Conservation (phyloP, 345 rosid genomes). For the Salix purpurea region DNA sequence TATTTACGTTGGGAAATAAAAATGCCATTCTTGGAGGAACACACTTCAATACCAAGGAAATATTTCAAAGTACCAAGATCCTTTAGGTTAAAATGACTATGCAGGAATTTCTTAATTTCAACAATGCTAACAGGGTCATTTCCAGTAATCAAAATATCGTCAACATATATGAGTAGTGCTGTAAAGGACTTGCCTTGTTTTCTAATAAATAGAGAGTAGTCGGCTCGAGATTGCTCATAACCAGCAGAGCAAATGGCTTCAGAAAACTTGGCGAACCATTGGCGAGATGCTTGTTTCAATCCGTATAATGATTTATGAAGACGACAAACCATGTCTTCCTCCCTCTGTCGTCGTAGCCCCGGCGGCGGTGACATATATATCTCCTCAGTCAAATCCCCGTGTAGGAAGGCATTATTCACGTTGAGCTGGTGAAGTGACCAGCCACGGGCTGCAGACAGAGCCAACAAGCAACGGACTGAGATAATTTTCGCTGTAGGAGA, state of each 20-base stretch:
- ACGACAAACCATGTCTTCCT: neutral
- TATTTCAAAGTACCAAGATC: neutral
- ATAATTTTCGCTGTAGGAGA: neutral
- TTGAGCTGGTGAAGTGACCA: neutral
- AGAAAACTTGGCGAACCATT: neutral
- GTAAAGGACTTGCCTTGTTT: neutral
- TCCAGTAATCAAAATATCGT: constrained; percentile 1
- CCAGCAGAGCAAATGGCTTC: neutral
- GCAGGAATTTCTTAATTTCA: neutral
- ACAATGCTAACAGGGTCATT: neutral
- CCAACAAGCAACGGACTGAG: neutral
- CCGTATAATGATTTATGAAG: neutral
- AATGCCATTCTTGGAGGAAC: neutral
- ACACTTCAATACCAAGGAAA: neutral
- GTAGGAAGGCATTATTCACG: too few species aligned
- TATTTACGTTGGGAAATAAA: neutral
- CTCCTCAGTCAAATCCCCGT: neutral
- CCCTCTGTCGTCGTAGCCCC: neutral
- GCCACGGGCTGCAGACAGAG: neutral
- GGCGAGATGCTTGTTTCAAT: neutral
- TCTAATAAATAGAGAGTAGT: neutral
- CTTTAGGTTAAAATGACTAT: neutral
- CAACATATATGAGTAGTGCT: neutral
- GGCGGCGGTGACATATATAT: neutral
- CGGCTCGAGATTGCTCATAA: neutral